phyloP scores from a whole-genome alignment of 345 rosid species.

The Arabis hirsuta region DNA sequence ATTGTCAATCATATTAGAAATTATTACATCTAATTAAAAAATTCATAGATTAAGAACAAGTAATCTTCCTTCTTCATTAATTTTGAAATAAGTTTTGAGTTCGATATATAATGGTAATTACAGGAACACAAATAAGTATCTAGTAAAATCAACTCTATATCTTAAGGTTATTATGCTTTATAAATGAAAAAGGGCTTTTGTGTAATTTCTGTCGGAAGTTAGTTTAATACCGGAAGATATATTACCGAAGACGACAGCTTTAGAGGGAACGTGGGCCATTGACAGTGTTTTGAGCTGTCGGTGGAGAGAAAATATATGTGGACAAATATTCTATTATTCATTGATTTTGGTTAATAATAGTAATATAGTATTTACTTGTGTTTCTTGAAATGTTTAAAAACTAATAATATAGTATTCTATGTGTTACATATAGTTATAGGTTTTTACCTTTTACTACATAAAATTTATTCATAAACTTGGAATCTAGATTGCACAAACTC shows the following conservation, averaged over 20 bases:
- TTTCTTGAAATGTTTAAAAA: neutral
- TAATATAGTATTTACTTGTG: neutral
- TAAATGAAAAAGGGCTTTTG: constrained; percentile 14
- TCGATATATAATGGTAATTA: too few species aligned
- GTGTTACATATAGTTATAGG: neutral
- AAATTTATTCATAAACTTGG: neutral
- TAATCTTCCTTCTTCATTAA: too few species aligned
- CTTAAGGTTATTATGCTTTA: neutral
- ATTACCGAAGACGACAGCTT: constrained; percentile 40
- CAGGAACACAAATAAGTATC: too few species aligned
- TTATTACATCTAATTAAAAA: too few species aligned
- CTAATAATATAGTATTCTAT: neutral
- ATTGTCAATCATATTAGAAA: too few species aligned
- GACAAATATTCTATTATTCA: neutral
- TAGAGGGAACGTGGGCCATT: constrained; percentile 42
- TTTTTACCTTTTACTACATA: neutral
- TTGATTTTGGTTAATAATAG: neutral
- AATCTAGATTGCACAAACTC: neutral
- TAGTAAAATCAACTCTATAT: too few species aligned
- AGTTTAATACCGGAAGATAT: constrained; percentile 32
- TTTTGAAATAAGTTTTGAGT: too few species aligned
- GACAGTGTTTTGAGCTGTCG: constrained; percentile 38
- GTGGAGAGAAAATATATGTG: constrained; percentile 26
- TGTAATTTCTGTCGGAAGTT: constrained; percentile 20
- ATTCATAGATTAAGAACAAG: too few species aligned